Percentiles rank a stretch among this genome's conserved stretches.
Conservation (phyloP, 2,329 filamentous ascomycete species). For the Diaporthe citrichinensis region DNA sequence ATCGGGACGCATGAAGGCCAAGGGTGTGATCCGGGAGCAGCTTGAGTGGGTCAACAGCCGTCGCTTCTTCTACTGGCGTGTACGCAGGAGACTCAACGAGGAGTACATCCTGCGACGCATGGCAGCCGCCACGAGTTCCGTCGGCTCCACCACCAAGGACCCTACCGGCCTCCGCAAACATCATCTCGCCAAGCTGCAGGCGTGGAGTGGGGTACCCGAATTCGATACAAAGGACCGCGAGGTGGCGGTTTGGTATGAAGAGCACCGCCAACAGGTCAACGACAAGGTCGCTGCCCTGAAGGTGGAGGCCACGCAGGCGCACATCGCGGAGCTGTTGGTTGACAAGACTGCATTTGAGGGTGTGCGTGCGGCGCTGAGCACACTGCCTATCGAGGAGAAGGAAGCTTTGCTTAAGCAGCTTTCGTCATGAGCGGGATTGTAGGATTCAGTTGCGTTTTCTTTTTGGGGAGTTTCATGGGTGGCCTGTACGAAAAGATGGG, state of each 20-base stretch:
- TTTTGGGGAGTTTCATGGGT: not conserved
- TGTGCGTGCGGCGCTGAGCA: conserved; percentile 76
- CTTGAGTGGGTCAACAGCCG: conserved; percentile 91
- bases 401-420: conserved; percentile 68
- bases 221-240: conserved; percentile 85
- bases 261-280: conserved; percentile 86
- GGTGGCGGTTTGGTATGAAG: conserved; percentile 96
- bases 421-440: conserved; percentile 23
- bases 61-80: conserved; percentile 99
- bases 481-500: not conserved
- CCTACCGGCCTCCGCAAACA: conserved; percentile 69
- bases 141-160: conserved; percentile 57
- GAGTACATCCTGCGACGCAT: conserved; percentile 97
- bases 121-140: conserved; percentile 58
- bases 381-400: conserved; percentile 78
- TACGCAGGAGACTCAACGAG: conserved; percentile 95
- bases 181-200: conserved; percentile 82
- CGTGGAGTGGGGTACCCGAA: conserved; percentile 84
- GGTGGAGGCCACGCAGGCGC: conserved; percentile 66
- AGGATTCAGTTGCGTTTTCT: not conserved
- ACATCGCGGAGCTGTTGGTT: conserved; percentile 52
- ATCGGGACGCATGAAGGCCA: conserved; percentile 97
- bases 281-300: conserved; percentile 89
- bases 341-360: conserved; percentile 79
- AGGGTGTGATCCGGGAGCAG: conserved; percentile 88